Percentiles rank a stretch among this genome's conserved stretches.
Evolutionary conservation across 1,139 yeast genomes (phyloP).

Genomic region (Maudiozyma humilis): DNA sequence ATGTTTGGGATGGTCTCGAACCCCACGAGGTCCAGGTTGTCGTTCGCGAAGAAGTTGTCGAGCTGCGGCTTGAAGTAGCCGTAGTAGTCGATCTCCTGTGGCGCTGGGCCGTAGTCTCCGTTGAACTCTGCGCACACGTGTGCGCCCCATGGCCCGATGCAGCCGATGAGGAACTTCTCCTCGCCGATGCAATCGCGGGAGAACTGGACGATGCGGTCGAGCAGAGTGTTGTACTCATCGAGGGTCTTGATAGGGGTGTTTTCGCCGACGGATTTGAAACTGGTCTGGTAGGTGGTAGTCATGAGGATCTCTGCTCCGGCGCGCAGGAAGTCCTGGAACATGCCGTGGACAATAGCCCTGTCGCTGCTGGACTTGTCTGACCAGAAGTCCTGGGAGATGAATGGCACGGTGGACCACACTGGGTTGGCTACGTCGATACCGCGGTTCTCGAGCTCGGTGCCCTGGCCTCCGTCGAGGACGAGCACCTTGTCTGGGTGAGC

Average conservation of each 20-base stretch:
- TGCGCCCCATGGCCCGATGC: constrained; percentile 72
- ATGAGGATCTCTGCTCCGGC: constrained; percentile 55
- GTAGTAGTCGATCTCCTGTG: constrained; percentile 22
- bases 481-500: constrained; percentile 16
- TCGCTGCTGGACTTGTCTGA: constrained; percentile 26
- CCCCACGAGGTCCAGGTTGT: constrained; percentile 23
- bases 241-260: constrained; percentile 24
- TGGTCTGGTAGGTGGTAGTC: constrained; percentile 59
- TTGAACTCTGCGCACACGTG: constrained; percentile 60
- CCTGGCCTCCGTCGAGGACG: constrained; percentile 40
- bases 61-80: constrained; percentile 26
- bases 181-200: constrained; percentile 30
- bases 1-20: constrained; percentile 30
- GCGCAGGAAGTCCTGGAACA: constrained; percentile 44
- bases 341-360: constrained; percentile 40
- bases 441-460: constrained; percentile 36
- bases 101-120: constrained; percentile 39
- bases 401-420: constrained; percentile 37
- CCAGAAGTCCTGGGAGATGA: constrained; percentile 26
- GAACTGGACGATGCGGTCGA: constrained; percentile 19
- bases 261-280: constrained; percentile 21
- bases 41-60: constrained; percentile 20
- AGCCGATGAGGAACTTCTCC: constrained; percentile 40
- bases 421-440: constrained; percentile 35
- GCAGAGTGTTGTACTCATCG: constrained; percentile 26